A percentile compares a stretch with the other conserved stretches of the same genome.
Evolutionary conservation across 352 stramenopile genomes (phyloP).

Genomic region (Phytophthora ohioensis): DNA sequence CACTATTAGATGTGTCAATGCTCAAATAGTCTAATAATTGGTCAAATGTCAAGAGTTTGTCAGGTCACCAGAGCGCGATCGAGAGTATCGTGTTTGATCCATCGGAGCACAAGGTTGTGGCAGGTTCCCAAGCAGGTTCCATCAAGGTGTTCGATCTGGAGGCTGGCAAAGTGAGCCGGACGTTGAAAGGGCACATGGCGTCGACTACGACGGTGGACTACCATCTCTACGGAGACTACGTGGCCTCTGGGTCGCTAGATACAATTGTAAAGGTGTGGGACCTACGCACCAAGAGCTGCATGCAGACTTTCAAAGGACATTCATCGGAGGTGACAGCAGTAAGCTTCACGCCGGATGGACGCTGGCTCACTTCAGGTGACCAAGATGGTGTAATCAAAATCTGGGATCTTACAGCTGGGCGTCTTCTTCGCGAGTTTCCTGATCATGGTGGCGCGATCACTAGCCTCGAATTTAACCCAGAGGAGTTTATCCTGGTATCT

Average conservation of each 20-base stretch:
- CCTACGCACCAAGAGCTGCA: constrained; percentile 84
- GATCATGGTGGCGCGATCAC: constrained; percentile 83
- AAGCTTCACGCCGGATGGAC: constrained; percentile 82
- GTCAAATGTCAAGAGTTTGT: constrained; percentile 57
- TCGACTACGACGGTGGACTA: constrained; percentile 85
- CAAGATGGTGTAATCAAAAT: constrained; percentile 83
- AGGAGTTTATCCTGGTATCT: constrained; percentile 89
- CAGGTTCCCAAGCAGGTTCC: constrained; percentile 79
- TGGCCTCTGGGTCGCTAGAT: constrained; percentile 82
- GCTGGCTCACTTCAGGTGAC: constrained; percentile 84
- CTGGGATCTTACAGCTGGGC: constrained; percentile 85
- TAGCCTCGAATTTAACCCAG: constrained; percentile 85
- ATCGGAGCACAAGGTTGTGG: constrained; percentile 77
- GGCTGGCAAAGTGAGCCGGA: constrained; percentile 78
- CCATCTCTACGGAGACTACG: constrained; percentile 88
- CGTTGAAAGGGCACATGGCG: constrained; percentile 87
- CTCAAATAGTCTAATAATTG: too few species aligned
- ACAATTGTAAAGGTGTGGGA: constrained; percentile 92
- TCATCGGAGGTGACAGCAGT: constrained; percentile 78
- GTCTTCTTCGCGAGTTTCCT: constrained; percentile 76
- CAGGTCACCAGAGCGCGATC: constrained; percentile 77
- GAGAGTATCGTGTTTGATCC: constrained; percentile 87
- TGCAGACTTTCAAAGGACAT: constrained; percentile 90
- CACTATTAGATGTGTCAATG: neutral
- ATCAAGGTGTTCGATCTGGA: constrained; percentile 90